Conservation (phyloP, 2,329 filamentous ascomycete genomes). For the Colletotrichum spinosum region DNA sequence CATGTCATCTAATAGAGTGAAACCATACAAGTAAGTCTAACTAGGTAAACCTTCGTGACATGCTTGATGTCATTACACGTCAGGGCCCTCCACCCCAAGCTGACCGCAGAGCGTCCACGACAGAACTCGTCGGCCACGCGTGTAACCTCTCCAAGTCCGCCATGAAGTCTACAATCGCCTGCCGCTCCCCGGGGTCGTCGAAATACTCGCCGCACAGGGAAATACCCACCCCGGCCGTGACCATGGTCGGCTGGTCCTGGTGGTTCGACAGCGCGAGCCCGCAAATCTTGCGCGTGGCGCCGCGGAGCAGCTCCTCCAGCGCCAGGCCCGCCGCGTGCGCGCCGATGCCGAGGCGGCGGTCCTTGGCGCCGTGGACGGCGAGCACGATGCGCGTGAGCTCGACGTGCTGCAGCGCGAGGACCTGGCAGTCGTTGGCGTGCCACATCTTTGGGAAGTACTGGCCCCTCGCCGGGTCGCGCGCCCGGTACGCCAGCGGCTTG, state of each 20-base stretch:
- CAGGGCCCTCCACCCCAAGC: slow-evolving; percentile 53
- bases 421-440: slow-evolving; percentile 24
- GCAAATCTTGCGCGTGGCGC: slow-evolving; percentile 64
- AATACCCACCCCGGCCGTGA: slow-evolving; percentile 67
- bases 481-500: slow-evolving; percentile 62
- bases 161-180: slow-evolving; percentile 60
- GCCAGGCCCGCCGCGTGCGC: slow-evolving; percentile 45
- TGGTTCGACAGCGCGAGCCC: slow-evolving; percentile 69
- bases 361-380: slow-evolving; percentile 65
- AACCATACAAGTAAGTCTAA: no score
- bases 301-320: slow-evolving; percentile 54
- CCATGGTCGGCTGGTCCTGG: slow-evolving; percentile 65
- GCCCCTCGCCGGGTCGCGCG: slow-evolving; percentile 44
- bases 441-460: slow-evolving; percentile 65
- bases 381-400: slow-evolving; percentile 59
- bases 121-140: slow-evolving; percentile 62
- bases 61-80: not conserved
- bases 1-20: no score
- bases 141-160: slow-evolving; percentile 58
- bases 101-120: slow-evolving; percentile 57
- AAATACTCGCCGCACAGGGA: slow-evolving; percentile 61
- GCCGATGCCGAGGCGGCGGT: slow-evolving; percentile 50
- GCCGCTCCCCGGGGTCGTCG: slow-evolving; percentile 55
- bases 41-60: no score
- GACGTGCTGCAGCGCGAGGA: slow-evolving; percentile 16